Conservation (phyloP, 768 basidiomycete species). For the Tubosaeta sp. region DNA sequence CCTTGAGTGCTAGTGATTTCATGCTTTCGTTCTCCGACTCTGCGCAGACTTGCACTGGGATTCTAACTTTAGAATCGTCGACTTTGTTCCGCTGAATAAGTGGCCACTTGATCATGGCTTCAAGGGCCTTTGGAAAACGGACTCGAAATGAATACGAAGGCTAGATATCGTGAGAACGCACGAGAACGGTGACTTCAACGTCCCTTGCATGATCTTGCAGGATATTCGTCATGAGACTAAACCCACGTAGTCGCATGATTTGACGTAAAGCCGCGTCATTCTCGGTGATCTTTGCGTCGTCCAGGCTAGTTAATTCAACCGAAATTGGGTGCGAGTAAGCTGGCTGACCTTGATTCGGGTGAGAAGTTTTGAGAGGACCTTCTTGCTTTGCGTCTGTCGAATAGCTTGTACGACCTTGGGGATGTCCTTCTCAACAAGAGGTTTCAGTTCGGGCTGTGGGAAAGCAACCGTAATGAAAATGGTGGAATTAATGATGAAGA, state of each 20-base stretch:
- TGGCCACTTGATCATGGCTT: slow-evolving; percentile 75
- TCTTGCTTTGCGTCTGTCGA: slow-evolving; percentile 79
- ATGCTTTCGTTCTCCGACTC: slow-evolving; percentile 54
- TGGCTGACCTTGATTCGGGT: slow-evolving; percentile 73
- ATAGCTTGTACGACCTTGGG: slow-evolving; percentile 91
- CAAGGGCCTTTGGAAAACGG: slow-evolving; percentile 44
- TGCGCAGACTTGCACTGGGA: slow-evolving; percentile 53
- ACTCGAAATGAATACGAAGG: background rate
- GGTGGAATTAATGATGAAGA: background rate
- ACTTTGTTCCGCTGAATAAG: slow-evolving; percentile 86
- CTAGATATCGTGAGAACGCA: slow-evolving; percentile 34
- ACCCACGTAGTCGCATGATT: slow-evolving; percentile 89
- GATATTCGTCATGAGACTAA: slow-evolving; percentile 87
- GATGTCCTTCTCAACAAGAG: slow-evolving; percentile 73
- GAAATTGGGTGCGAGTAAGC: background rate
- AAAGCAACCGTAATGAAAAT: background rate
- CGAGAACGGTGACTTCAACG: slow-evolving; percentile 63
- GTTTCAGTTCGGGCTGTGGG: slow-evolving; percentile 67
- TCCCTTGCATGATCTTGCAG: slow-evolving; percentile 74
- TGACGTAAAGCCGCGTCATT: slow-evolving; percentile 74
- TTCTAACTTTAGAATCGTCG: slow-evolving; percentile 72
- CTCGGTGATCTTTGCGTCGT: slow-evolving; percentile 65
- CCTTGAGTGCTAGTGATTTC: slow-evolving; percentile 59
- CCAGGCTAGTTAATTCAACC: background rate
- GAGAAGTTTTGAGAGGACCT: slow-evolving; percentile 78